These are phyloP conservation scores for Cladorrhinum sp. DNA, from an alignment of 2,329 filamentous ascomycete genomes.

Conservation along the genomic window DNA sequence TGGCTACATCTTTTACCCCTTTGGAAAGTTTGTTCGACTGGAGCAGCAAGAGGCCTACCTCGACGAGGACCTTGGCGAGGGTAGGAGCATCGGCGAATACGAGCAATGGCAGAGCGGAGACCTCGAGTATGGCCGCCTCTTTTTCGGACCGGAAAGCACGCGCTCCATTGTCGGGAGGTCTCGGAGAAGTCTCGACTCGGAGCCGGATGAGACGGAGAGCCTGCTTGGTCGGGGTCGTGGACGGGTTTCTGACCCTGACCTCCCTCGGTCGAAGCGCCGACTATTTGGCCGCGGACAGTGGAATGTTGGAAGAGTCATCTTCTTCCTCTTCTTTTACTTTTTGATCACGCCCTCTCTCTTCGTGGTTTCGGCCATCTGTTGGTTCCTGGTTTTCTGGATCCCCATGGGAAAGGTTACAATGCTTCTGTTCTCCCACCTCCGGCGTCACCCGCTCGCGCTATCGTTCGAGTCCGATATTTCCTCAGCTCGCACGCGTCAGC, in stretches of 20 bases:
- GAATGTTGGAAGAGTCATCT: constrained; percentile 91
- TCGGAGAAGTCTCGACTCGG: constrained; percentile 83
- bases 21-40: constrained; percentile 91
- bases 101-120: constrained; percentile 99
- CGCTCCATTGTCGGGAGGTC: constrained; percentile 83
- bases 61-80: constrained; percentile 92
- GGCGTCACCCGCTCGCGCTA: constrained; percentile 86
- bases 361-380: constrained; percentile 82
- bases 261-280: constrained; percentile 65
- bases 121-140: constrained; percentile 89
- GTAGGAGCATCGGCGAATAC: constrained; percentile 95
- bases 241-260: constrained; percentile 33
- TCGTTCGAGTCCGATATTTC: constrained; percentile 86
- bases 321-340: constrained; percentile 95
- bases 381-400: constrained; percentile 96
- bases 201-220: constrained; percentile 80
- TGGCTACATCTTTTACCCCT: constrained; percentile 89
- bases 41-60: constrained; percentile 92
- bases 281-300: constrained; percentile 94
- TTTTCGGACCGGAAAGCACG: constrained; percentile 80
- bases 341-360: constrained; percentile 84
- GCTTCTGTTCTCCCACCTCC: constrained; percentile 84
- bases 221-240: constrained; percentile 67
- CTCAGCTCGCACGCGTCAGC: constrained; percentile 67
- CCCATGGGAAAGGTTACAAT: constrained; percentile 96